Percentiles rank a stretch among this genome's conserved stretches.
Conservation (phyloP, 1,139 yeast genomes). For the Saccharomyces hybrid region DNA sequence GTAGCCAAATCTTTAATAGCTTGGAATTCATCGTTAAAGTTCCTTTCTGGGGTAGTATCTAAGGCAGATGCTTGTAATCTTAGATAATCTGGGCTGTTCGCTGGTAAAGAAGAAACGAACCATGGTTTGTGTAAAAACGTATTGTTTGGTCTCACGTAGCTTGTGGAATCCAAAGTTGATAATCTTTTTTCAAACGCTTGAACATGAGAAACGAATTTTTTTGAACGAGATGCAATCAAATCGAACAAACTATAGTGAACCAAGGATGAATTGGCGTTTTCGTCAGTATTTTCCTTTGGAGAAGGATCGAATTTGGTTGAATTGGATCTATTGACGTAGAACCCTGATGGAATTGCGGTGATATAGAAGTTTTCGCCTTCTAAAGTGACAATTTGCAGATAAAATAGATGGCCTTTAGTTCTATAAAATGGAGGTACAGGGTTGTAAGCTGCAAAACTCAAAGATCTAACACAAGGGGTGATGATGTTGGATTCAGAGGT, state of each 20-base stretch:
- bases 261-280: conserved; percentile 11
- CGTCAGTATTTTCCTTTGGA: conserved; percentile 32
- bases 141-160: conserved; percentile 54
- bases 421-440: conserved; percentile 63
- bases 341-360: conserved; percentile 73
- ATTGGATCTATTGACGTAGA: conserved; percentile 64
- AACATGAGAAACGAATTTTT: conserved; percentile 35
- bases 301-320: conserved; percentile 63
- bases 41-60: conserved; percentile 40
- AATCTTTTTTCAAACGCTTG: conserved; percentile 37
- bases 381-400: conserved; percentile 64
- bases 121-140: conserved; percentile 65
- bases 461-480: conserved; percentile 38
- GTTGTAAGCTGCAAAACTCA: conserved; percentile 76
- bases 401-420: conserved; percentile 70
- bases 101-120: conserved; percentile 43
- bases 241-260: conserved; percentile 32
- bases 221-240: conserved; percentile 31
- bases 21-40: conserved; percentile 91
- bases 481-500: conserved; percentile 26
- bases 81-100: conserved; percentile 25
- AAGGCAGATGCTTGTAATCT: conserved; percentile 22
- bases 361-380: conserved; percentile 76
- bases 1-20: conserved; percentile 64
- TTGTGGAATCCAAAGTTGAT: conserved; percentile 44